Evolutionary conservation across 345 rosid genomes (phyloP).

Genomic region (Garcia nutans): DNA sequence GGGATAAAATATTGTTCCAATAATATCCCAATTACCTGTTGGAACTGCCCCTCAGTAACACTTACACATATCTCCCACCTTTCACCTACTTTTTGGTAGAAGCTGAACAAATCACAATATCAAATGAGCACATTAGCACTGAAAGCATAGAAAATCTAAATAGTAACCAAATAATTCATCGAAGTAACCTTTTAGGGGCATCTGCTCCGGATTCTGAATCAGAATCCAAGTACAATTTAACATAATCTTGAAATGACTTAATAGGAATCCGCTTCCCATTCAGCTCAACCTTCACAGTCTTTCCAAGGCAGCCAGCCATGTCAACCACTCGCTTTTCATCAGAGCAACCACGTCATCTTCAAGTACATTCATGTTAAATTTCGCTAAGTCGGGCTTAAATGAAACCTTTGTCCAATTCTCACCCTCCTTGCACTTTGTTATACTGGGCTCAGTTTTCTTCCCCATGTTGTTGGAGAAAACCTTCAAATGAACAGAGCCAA

Average conservation of each 20-base stretch:
- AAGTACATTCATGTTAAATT: slow-evolving; percentile 72
- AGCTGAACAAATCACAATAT: slow-evolving; percentile 41
- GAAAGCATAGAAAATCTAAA: not conserved
- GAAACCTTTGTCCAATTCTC: slow-evolving; percentile 97
- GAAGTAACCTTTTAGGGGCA: slow-evolving; percentile 56
- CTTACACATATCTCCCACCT: slow-evolving; percentile 93
- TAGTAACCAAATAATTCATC: not conserved
- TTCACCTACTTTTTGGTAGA: slow-evolving; percentile 63
- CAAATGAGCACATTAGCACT: slow-evolving; percentile 6
- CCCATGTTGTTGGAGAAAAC: slow-evolving; percentile 91
- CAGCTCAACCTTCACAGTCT: slow-evolving; percentile 82
- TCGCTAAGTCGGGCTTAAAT: slow-evolving; percentile 76
- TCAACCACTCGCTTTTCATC: slow-evolving; percentile 92
- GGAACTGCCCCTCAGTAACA: slow-evolving; percentile 91
- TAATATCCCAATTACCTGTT: slow-evolving; percentile 57
- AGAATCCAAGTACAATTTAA: slow-evolving; percentile 61
- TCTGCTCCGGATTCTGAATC: slow-evolving; percentile 36
- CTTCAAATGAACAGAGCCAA: slow-evolving; percentile 36
- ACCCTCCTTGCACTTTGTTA: slow-evolving; percentile 59
- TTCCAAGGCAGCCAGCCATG: slow-evolving; percentile 94
- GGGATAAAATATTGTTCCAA: not conserved
- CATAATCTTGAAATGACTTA: slow-evolving; percentile 74
- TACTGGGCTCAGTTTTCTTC: slow-evolving; percentile 66
- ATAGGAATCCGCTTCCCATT: slow-evolving; percentile 73
- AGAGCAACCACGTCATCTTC: slow-evolving; percentile 92